These are phyloP conservation scores for Eucalyptus victrix DNA, from an alignment of 345 rosid species.

Conservation along the genomic window DNA sequence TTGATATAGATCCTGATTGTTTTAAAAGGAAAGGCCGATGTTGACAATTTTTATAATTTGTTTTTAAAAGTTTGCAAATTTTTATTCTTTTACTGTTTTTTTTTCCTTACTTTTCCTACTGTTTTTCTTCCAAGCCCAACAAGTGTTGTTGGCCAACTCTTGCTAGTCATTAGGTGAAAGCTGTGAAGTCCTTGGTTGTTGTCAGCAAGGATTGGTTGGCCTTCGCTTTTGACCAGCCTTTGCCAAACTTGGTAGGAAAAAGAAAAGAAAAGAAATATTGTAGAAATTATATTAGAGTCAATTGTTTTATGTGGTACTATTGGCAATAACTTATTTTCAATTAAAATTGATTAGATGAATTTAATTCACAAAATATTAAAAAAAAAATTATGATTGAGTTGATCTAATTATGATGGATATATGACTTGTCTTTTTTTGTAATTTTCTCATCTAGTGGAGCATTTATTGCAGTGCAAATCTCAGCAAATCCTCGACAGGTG, in stretches of 20 bases:
- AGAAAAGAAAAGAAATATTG: fast-evolving
- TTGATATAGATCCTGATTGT: fast-evolving
- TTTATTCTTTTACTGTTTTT: too few relatives aligned
- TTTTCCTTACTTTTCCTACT: too few relatives aligned
- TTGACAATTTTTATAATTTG: too few relatives aligned
- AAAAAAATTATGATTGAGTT: too few relatives aligned
- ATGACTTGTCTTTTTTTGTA: background rate
- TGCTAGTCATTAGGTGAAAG: background rate
- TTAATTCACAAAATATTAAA: too few relatives aligned
- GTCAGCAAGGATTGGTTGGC: background rate
- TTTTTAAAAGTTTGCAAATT: too few relatives aligned
- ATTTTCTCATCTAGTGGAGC: background rate
- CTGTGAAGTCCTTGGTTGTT: fast-evolving
- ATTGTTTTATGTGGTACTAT: fast-evolving
- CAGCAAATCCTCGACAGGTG: background rate
- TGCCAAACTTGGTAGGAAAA: background rate
- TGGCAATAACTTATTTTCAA: fast-evolving
- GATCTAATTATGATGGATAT: background rate
- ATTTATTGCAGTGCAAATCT: background rate
- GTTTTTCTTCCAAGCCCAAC: background rate
- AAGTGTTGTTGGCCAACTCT: background rate
- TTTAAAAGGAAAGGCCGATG: fast-evolving
- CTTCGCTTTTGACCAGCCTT: fast-evolving
- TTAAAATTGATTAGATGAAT: too few relatives aligned
- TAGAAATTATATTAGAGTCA: background rate